Percentiles rank a stretch among this genome's conserved stretches.
Evolutionary conservation across 306 rosid genomes (phyloP).

Genomic region (barrel medic (Medicago truncatula)): DNA sequence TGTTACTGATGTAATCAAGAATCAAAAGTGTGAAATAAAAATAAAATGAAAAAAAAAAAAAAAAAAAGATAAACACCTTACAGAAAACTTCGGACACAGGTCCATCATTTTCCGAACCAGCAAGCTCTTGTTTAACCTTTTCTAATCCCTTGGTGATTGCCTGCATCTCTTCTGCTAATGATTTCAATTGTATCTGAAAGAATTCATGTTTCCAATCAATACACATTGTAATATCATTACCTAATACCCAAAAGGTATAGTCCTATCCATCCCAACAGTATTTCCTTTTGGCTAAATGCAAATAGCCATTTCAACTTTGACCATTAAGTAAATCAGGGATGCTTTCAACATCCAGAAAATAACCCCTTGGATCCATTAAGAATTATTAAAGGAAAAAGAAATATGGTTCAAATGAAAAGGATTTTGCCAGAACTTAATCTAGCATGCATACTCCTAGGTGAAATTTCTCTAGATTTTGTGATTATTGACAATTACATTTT

Average conservation of each 20-base stretch:
- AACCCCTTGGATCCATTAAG: conserved; percentile 23
- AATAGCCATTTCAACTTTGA: conserved; percentile 33
- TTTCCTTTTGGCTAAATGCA: conserved; percentile 34
- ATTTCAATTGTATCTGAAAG: conserved; percentile 95
- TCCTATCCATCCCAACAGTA: conserved; percentile 35
- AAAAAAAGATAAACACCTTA: conserved; percentile 58
- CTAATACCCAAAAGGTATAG: conserved; percentile 6
- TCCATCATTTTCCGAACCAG: conserved; percentile 89
- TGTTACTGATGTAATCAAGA: not conserved
- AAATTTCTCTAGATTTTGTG: conserved; percentile 34
- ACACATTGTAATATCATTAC: conserved; percentile 33
- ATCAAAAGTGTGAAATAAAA: conserved; percentile 10
- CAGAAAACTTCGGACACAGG: conserved; percentile 81
- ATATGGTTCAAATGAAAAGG: conserved; percentile 26
- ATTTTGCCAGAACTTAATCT: conserved; percentile 26
- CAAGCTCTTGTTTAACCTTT: conserved; percentile 90
- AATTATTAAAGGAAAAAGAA: conserved; percentile 16
- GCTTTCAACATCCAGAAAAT: conserved; percentile 16
- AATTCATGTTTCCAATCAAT: conserved; percentile 38
- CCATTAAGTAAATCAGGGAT: conserved; percentile 7
- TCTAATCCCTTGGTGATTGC: conserved; percentile 89
- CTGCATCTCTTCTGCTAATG: conserved; percentile 99
- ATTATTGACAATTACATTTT: conserved; percentile 18
- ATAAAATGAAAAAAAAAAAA: not conserved
- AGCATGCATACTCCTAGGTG: conserved; percentile 4